Evolutionary conservation across 2,329 filamentous ascomycete genomes (phyloP).

Genomic region (Trichoderma guizhouense): DNA sequence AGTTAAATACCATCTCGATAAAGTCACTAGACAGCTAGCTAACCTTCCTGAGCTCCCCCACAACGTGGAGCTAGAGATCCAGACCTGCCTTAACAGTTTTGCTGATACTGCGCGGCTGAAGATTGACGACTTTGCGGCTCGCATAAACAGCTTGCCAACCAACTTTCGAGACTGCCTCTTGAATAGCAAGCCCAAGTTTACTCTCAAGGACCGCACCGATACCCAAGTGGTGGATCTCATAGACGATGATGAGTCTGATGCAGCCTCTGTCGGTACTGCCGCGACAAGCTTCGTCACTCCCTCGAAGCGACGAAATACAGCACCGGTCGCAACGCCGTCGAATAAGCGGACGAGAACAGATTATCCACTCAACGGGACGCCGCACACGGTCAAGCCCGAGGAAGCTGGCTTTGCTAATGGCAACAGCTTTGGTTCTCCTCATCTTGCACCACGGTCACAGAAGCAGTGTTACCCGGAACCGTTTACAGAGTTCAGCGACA

Average conservation of each 20-base stretch:
- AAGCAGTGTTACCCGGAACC: conserved; percentile 29
- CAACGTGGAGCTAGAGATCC: conserved; percentile 65
- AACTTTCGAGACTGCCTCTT: conserved; percentile 50
- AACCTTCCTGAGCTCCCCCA: conserved; percentile 63
- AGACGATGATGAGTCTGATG: conserved; percentile 37
- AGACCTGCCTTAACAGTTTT: conserved; percentile 57
- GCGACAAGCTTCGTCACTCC: conserved; percentile 26
- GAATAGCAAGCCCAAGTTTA: conserved; percentile 45
- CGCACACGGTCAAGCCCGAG: conserved; percentile 37
- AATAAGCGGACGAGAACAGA: conserved; percentile 31
- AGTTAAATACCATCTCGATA: conserved; percentile 44
- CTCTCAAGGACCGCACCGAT: conserved; percentile 39
- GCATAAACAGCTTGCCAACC: conserved; percentile 46
- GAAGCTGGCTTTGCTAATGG: conserved; percentile 29
- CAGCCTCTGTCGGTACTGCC: conserved; percentile 24
- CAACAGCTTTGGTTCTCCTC: conserved; percentile 19
- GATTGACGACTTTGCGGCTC: conserved; percentile 44
- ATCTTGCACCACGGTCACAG: conserved; percentile 11
- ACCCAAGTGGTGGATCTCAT: conserved; percentile 37
- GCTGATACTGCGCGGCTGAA: conserved; percentile 51
- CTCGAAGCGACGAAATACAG: conserved; percentile 30
- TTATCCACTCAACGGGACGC: conserved; percentile 14
- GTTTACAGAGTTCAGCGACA: conserved; percentile 38
- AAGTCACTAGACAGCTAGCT: conserved; percentile 53
- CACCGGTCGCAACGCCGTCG: conserved; percentile 32